Evolutionary conservation across 257 asterid genomes (phyloP).

Genomic region (Knoxia roxburghii): DNA sequence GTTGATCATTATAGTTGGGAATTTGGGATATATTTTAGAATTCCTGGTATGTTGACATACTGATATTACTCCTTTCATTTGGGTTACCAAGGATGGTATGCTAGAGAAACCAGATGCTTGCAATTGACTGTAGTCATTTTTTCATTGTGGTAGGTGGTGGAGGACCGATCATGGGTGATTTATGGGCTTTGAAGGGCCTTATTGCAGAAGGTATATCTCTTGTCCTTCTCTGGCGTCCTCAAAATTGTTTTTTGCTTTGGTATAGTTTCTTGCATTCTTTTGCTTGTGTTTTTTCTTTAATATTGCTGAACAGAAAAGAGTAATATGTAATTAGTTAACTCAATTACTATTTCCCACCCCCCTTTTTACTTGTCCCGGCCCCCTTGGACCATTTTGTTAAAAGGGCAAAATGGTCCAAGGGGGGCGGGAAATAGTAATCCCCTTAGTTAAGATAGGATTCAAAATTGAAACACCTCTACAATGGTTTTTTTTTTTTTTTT

Average conservation of each 20-base stretch:
- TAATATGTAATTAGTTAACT: background rate
- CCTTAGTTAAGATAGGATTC: background rate
- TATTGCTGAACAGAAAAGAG: background rate
- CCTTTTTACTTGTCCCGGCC: too few species aligned
- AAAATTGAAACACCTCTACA: background rate
- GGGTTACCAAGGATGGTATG: background rate
- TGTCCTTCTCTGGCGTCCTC: constrained; percentile 5
- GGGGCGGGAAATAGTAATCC: too few species aligned
- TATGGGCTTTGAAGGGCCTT: constrained; percentile 98
- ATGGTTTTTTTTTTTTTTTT: background rate
- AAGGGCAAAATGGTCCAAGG: too few species aligned
- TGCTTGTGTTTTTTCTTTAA: background rate
- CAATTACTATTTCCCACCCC: too few species aligned
- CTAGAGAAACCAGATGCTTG: background rate
- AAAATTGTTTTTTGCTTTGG: constrained; percentile 1
- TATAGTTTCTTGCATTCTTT: background rate
- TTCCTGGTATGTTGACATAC: background rate
- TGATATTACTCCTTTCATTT: background rate
- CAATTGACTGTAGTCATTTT: constrained; percentile 1
- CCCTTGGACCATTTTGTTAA: too few species aligned
- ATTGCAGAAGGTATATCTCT: constrained; percentile 63
- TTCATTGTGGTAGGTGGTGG: constrained; percentile 68
- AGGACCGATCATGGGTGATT: constrained; percentile 96
- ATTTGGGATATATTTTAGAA: background rate
- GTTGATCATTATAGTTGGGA: background rate